These are phyloP conservation scores for Chrysoporthe puriensis DNA, from an alignment of 2,329 filamentous ascomycete genomes.

Conservation along the genomic window DNA sequence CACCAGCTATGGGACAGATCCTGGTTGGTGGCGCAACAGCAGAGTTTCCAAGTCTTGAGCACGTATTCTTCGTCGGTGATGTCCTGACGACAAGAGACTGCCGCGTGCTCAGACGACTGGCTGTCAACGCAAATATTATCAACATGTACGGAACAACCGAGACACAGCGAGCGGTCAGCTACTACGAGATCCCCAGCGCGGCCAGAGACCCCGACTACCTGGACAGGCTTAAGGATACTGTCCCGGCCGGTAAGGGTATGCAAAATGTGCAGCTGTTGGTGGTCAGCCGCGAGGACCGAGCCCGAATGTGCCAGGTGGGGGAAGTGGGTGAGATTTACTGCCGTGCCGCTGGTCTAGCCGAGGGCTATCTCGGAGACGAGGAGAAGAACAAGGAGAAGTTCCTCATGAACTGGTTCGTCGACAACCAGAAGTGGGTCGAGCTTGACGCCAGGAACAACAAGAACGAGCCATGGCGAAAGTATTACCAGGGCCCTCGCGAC, in stretches of 20 bases:
- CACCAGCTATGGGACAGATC: constrained; percentile 96
- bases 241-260: constrained; percentile 87
- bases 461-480: constrained; percentile 74
- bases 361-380: constrained; percentile 56
- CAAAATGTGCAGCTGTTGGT: constrained; percentile 86
- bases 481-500: constrained; percentile 82
- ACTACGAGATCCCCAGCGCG: constrained; percentile 74
- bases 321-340: constrained; percentile 86
- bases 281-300: constrained; percentile 69
- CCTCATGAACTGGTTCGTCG: constrained; percentile 82
- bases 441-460: constrained; percentile 59
- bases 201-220: constrained; percentile 60
- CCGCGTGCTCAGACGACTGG: constrained; percentile 73
- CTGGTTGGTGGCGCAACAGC: constrained; percentile 82
- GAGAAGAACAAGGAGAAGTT: constrained; percentile 71
- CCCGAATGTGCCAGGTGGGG: constrained; percentile 74
- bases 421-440: constrained; percentile 70
- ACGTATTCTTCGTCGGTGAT: constrained; percentile 91
- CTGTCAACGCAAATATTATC: constrained; percentile 73
- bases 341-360: constrained; percentile 80
- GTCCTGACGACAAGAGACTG: constrained; percentile 86
- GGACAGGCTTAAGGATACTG: constrained; percentile 63
- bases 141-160: constrained; percentile 93
- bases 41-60: constrained; percentile 74
- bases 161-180: constrained; percentile 79